phyloP scores from a whole-genome alignment of 2,329 filamentous ascomycete species.

The Cladophialophora bantiana region DNA sequence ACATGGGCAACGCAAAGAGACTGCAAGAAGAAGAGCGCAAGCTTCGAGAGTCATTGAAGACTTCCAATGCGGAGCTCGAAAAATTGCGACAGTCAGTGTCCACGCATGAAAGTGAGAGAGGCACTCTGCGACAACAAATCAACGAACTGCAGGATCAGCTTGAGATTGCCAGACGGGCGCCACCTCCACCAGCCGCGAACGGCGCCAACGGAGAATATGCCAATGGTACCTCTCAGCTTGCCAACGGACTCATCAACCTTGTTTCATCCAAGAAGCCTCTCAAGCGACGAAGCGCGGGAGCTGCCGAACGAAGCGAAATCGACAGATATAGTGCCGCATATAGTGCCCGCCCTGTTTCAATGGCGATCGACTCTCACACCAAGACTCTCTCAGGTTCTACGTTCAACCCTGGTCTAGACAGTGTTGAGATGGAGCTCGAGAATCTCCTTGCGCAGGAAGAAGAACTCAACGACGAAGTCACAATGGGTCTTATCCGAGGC shows the following conservation, averaged over 20 bases:
- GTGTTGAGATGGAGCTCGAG: slow-evolving; percentile 93
- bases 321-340: slow-evolving; percentile 92
- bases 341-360: slow-evolving; percentile 93
- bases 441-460: slow-evolving; percentile 93
- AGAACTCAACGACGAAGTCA: slow-evolving; percentile 94
- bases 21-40: slow-evolving; percentile 93
- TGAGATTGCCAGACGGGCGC: slow-evolving; percentile 80
- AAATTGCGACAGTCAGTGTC: slow-evolving; percentile 75
- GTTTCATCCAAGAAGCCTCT: slow-evolving; percentile 98
- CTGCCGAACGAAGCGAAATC: slow-evolving; percentile 76
- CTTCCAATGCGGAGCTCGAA: slow-evolving; percentile 82
- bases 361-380: slow-evolving; percentile 78
- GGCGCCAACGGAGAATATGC: slow-evolving; percentile 60
- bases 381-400: slow-evolving; percentile 77
- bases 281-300: slow-evolving; percentile 81
- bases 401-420: slow-evolving; percentile 82
- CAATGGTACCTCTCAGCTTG: slow-evolving; percentile 67
- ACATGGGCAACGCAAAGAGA: slow-evolving; percentile 85
- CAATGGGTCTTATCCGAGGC: slow-evolving; percentile 93
- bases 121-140: slow-evolving; percentile 83
- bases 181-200: slow-evolving; percentile 65
- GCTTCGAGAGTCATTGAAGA: slow-evolving; percentile 80
- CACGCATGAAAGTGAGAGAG: slow-evolving; percentile 83
- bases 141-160: slow-evolving; percentile 90
- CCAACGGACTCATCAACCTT: slow-evolving; percentile 89